Conservation (phyloP, 306 rosid genomes). For the Glycine soja region DNA sequence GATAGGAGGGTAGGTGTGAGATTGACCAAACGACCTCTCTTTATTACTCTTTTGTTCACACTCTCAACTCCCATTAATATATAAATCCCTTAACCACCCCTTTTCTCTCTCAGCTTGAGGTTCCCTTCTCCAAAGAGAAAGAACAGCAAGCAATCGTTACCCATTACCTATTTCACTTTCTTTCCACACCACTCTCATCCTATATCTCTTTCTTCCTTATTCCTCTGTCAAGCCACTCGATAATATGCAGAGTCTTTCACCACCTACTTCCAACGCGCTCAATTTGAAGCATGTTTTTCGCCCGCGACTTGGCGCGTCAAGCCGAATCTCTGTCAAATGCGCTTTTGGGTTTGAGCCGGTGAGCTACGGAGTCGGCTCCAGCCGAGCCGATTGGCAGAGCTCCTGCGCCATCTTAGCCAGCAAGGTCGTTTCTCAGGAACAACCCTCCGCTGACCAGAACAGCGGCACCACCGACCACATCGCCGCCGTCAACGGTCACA, state of each 20-base stretch:
- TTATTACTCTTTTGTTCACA: background rate
- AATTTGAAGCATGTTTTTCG: conserved; percentile 26
- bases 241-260: conserved; percentile 68
- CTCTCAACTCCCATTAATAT: conserved; percentile 39
- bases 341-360: conserved; percentile 58
- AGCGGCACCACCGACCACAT: conserved; percentile 48
- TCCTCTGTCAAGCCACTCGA: too few species aligned
- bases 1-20: conserved; percentile 67
- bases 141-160: conserved; percentile 60
- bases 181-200: too few species aligned
- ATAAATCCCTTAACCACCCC: conserved; percentile 44
- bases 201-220: background rate
- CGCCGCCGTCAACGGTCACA: conserved; percentile 77
- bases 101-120: conserved; percentile 72
- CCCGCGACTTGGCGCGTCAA: conserved; percentile 47
- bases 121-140: conserved; percentile 65
- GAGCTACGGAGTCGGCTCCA: conserved; percentile 57
- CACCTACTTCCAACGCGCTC: conserved; percentile 54
- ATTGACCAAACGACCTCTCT: conserved; percentile 35
- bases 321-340: conserved; percentile 56
- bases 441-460: conserved; percentile 46
- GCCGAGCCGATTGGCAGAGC: conserved; percentile 88
- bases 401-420: conserved; percentile 88
- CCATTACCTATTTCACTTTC: background rate
- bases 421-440: conserved; percentile 69